Evolutionary conservation across 306 rosid genomes (phyloP).

Genomic region (Canavalia ensiformis): DNA sequence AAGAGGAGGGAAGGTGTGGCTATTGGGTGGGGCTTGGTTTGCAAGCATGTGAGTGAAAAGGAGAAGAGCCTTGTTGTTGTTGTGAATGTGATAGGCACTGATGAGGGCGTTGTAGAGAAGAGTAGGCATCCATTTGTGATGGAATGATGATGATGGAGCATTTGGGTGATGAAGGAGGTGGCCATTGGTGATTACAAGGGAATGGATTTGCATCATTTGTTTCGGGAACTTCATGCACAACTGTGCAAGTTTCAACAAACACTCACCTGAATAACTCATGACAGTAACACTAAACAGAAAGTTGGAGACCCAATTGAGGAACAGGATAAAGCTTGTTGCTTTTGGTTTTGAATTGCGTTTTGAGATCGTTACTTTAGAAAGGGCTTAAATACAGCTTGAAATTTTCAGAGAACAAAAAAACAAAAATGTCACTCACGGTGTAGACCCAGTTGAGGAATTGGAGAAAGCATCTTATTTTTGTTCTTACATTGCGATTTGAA

Average conservation of each 20-base stretch:
- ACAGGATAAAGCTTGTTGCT: not conserved
- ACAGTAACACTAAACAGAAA: not conserved
- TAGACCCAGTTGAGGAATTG: slow-evolving; percentile 8
- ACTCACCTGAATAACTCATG: slow-evolving; percentile 51
- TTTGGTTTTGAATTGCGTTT: not conserved
- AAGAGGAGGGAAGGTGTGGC: slow-evolving; percentile 74
- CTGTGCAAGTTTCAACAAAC: slow-evolving; percentile 74
- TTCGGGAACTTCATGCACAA: slow-evolving; percentile 49
- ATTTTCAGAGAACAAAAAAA: no score
- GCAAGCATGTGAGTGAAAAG: slow-evolving; percentile 81
- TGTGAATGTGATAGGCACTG: slow-evolving; percentile 60
- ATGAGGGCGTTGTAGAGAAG: slow-evolving; percentile 76
- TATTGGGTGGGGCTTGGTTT: slow-evolving; percentile 64
- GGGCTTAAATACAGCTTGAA: no score
- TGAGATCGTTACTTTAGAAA: not conserved
- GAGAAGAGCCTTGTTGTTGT: slow-evolving; percentile 50
- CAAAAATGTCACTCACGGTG: no score
- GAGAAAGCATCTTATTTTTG: not conserved
- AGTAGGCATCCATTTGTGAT: slow-evolving; percentile 65
- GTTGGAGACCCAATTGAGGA: slow-evolving; percentile 6
- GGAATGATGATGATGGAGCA: slow-evolving; percentile 29
- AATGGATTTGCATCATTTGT: slow-evolving; percentile 71
- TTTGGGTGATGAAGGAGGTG: slow-evolving; percentile 53
- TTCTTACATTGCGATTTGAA: not conserved
- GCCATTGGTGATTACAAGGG: slow-evolving; percentile 60